Evolutionary conservation across 176 grass and related monocot species (phyloP).

Genomic region (Urochloa ruziziensis): DNA sequence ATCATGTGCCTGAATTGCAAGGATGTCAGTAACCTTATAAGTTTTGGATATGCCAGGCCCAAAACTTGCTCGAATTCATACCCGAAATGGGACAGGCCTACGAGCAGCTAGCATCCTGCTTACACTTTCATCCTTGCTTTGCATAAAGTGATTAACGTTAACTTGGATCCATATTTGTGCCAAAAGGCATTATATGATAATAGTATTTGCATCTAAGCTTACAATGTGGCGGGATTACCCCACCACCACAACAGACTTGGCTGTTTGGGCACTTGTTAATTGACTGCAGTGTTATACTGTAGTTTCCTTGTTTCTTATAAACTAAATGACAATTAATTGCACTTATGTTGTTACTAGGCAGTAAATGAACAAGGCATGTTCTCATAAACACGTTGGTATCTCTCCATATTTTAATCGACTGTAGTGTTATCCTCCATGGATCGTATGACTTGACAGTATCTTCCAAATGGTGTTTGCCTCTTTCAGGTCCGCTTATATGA

Average conservation of each 20-base stretch:
- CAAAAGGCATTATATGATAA: background rate
- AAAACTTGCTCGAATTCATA: background rate
- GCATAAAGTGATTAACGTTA: background rate
- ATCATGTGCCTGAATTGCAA: background rate
- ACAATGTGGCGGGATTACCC: background rate
- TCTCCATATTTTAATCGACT: constrained; percentile 19
- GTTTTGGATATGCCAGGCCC: background rate
- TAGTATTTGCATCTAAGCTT: background rate
- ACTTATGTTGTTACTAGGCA: background rate
- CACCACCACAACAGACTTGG: background rate
- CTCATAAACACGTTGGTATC: background rate
- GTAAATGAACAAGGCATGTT: constrained; percentile 2
- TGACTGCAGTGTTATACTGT: background rate
- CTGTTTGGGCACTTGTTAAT: background rate
- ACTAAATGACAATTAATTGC: background rate
- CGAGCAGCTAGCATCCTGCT: background rate
- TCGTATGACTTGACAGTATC: no score
- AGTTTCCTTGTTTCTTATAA: background rate
- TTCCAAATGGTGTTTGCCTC: background rate
- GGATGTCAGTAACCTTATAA: background rate
- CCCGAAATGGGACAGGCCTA: background rate
- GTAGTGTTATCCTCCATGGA: no score
- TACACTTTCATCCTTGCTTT: background rate
- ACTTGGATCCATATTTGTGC: background rate
- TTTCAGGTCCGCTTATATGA: constrained; percentile 93